Base-by-base conservation (phyloP, 2,329 filamentous ascomycete genomes). In the Monosporascus cannonballus region DNA sequence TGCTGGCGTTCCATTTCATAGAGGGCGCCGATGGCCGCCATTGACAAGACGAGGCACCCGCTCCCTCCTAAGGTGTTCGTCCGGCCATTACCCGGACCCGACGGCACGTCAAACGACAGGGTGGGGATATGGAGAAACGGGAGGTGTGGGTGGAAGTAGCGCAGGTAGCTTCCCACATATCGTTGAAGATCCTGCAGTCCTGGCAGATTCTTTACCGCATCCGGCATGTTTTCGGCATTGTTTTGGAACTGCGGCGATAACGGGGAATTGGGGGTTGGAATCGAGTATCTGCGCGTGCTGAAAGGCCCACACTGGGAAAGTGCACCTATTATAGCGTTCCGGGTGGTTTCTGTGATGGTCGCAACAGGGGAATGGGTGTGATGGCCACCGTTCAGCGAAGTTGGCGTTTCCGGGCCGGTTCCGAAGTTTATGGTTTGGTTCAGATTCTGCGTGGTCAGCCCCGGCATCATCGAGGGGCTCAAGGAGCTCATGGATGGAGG, bases 51-150 rank as follows among this genome's bases (percentile, higher is more conserved):
- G 53, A 96, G 76, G 68, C 93, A 96, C 50, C 90, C 91, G 54
- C 87, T 90, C 52, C 92, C 91, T 54, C 89, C 89, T 56, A 87
- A 66, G 73, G 78, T 69, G 73, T 80, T 67, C 67, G 76, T 77
- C 56, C 83, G 76, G 54, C 80, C 80, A 65, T 83, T 84, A 56
- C 83, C 81, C 45, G 82, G 78, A 59, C 84, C 84, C 47, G 87
- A 78, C 49, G 88, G 80, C 49, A 89, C 82, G 64, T 96, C 90
- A 73, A 97, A 96, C 42, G 91, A 91, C 57, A 97, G 77, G 17
- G 93, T 96, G 50, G 92, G 86, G 60, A 96, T 83, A 71, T 97
- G 93, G 56, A 96, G 76, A 70, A 97, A 96, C n/a, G 94, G 93
- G 56, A 96, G 73, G 68, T 97, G 93, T 22, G 93, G 93, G 66